Base-by-base conservation (phyloP, 2,329 filamentous ascomycete species). In the Apiospora malaysiana region DNA sequence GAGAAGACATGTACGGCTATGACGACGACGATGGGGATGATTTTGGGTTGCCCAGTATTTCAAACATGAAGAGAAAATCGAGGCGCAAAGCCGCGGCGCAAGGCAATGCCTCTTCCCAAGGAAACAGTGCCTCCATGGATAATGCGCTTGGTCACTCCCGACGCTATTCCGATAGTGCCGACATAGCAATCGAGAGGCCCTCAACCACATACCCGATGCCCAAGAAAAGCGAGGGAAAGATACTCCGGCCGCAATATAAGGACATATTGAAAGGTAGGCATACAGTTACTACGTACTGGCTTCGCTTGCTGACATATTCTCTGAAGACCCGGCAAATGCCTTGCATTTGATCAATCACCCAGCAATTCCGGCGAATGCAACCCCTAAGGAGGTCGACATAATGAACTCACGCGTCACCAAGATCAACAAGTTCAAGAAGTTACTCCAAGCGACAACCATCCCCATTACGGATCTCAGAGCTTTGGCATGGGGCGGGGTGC, bases 381-480 rank as follows among this genome's bases (percentile, higher is more conserved):
- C 91, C 0, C 87, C 91, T 1, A 98, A 97, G 80, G 94, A 98
- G 79, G 86, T 92, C 23, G 95, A 98, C 78, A 92, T 91, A 16
- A 91, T 97, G 79, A 95, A 93, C 70, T 93, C 95, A 63, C 91
- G 94, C 72, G 96, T 97, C 76, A 93, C 93, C 8, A 91, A 96
- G 73, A 99, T 99, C 80, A 98, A 99, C 83, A 98, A 98, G 80
- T 99, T 99, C 84, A 99, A 99, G 82, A 93, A 92, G 77, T 93
- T 99, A 69, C 86, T 99, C 8, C 96, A 99, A 83, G 90, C 95
- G 27, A 97, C 94, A 51, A 94, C 93, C 0, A 96, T 99, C 76
- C 92, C 94, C 1, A 83, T 98, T 2, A 85, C 92, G 23, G 95
- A 98, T 69, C 86, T 99, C 32, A 90, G 96, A 73, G 88, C 94